Conservation (phyloP, 1,284 basidiomycete species). For the Austroboletus niveus region DNA sequence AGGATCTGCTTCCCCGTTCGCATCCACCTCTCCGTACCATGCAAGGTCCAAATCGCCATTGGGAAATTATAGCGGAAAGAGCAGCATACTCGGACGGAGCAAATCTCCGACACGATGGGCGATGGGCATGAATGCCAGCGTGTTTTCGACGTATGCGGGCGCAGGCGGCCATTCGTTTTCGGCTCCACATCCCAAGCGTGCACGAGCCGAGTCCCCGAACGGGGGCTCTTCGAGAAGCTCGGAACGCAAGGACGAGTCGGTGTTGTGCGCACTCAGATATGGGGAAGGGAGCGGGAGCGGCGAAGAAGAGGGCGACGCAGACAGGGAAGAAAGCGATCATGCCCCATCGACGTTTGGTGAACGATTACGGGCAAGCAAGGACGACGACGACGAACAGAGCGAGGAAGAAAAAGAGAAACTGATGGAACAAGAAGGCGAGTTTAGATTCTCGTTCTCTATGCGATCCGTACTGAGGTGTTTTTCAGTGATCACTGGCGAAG, state of each 20-base stretch:
- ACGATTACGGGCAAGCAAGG: slow-evolving; percentile 55
- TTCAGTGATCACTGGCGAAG: slow-evolving; percentile 86
- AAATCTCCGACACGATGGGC: slow-evolving; percentile 51
- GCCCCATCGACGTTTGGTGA: slow-evolving; percentile 53
- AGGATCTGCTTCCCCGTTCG: slow-evolving; percentile 60
- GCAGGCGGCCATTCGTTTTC: slow-evolving; percentile 49
- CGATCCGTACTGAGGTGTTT: background rate
- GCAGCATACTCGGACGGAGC: slow-evolving; percentile 33
- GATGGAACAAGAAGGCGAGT: slow-evolving; percentile 66
- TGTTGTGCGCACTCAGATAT: slow-evolving; percentile 16
- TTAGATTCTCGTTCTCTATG: background rate
- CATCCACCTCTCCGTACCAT: slow-evolving; percentile 30
- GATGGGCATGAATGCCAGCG: slow-evolving; percentile 39
- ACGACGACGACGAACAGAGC: slow-evolving; percentile 51
- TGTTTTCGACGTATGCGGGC: slow-evolving; percentile 60
- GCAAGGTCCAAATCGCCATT: slow-evolving; percentile 51
- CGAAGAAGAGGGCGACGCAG: slow-evolving; percentile 38
- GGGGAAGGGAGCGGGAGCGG: slow-evolving; percentile 34
- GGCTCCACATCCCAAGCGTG: slow-evolving; percentile 48
- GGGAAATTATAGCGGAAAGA: slow-evolving; percentile 29
- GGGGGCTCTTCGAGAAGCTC: slow-evolving; percentile 43
- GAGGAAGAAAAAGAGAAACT: slow-evolving; percentile 46
- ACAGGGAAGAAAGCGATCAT: slow-evolving; percentile 37
- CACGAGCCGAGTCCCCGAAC: slow-evolving; percentile 48
- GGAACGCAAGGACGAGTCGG: slow-evolving; percentile 35